Evolutionary conservation across 257 asterid species (phyloP), one percentile per base, ranked within the genome.

Genomic region (Fraxinus anomala): DNA sequence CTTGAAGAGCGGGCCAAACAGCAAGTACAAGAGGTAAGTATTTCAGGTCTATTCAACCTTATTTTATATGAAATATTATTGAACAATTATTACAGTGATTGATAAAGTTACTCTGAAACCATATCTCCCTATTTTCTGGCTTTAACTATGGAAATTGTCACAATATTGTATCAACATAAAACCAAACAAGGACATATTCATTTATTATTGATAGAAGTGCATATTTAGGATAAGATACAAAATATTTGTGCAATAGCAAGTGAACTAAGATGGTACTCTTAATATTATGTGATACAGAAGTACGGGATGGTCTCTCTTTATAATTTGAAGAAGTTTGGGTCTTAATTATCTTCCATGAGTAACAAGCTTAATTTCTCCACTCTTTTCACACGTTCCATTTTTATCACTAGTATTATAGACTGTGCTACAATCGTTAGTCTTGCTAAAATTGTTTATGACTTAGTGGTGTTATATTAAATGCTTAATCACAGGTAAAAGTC

Each of bases 1-100:
- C 91, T 96, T 75, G 97, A 96, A 81, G 97, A 90, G 86, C 92
- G 87, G 75, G 97, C 96, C 73, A 96, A 88, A 81, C 94, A 89
- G 75, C 97, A 96, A 86, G 98, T 84, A 68, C 92, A 87, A 80
- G 99, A 96, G 99, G 99, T 93, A 83, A 72, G 75, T 23, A 78
- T 59, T 61, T 74, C 72, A 28, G 75, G 23, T 70, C 28, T 54
- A 56, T 70, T 56, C 61, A 65, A 1, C 61, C 3, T 72, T 28
- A 65, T 71, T 72, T 42, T 3, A 68, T 23, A 10, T 51, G n/a
- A 34, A 5, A 33, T 63, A 44, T 6, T 66, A 28, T 65, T 80
- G 68, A 23, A 63, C 3, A 23, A 24, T 56, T 73, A 7, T 30
- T 78, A 24, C 14, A 6, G 5, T 37, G 77, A 28, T 1, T 51